Base-by-base conservation (phyloP, 108 stramenopile species). In the Conticribra weissflogii region DNA sequence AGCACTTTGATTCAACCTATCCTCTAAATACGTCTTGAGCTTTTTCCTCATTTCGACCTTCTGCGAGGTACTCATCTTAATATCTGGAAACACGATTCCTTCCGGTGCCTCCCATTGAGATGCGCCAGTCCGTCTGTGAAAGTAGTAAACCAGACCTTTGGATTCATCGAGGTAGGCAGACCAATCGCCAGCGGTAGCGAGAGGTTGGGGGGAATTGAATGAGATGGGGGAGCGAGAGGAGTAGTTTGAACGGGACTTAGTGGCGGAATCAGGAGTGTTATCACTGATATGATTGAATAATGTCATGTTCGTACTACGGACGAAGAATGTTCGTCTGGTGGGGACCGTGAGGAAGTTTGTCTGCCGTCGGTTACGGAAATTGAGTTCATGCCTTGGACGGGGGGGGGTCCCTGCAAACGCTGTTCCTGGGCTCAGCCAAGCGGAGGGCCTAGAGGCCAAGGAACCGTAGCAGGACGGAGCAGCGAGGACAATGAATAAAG, bases 61-160 rank as follows among this genome's bases (percentile, higher is more conserved):
- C 34, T 73, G 63, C 0, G 54, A 52, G 0, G 17, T 23, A 22
- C 63, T 64, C 47, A 58, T 56, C 2, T 49, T 28, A 19, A 73
- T 44, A 1, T 57, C 45, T 30, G 68, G 57, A 48, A 73, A 65
- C 4, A 50, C 63, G 21, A 58, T 25, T 23, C 28, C 49, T 2
- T 21, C 48, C 25, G 72, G 72, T 17, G 63, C 31, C 32, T 73
- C 72, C 72, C 72, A 63, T 45, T 36, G n/a, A 28, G 28, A 33
- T 50, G 88, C 87, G 32, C 93, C 90, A 3, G 93, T 90, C 7
- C 66, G 65, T 17, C 58, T 57, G 54, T 94, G 85, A 50, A 90
- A 94, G 74, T 91, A 94, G 65, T 94, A 94, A 2, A 90, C 59
- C 4, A 89, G 56, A 1, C 91, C 91, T 14, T 87, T 89, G 0